phyloP scores from a whole-genome alignment of 225 moss, liverwort and hornwort genomes.

The Bryoerythrophyllum caledonicum region DNA sequence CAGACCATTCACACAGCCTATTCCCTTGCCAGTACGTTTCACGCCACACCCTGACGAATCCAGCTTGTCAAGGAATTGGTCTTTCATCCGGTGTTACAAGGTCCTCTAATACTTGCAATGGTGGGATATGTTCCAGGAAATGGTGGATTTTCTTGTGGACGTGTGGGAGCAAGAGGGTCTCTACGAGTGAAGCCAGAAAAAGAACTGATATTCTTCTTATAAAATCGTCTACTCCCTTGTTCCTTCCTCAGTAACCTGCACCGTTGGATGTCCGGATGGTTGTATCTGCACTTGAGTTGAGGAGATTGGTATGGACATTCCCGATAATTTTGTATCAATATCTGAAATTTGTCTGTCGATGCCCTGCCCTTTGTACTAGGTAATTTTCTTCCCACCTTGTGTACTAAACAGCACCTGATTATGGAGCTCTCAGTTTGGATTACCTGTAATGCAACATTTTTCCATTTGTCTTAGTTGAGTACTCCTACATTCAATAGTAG shows the following conservation, averaged over 20 bases:
- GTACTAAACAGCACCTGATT: neutral
- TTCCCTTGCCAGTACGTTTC: constrained; percentile 37
- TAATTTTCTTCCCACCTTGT: neutral
- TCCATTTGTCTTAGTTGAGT: neutral
- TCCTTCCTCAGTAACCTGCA: neutral
- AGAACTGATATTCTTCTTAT: neutral
- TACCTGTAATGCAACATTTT: neutral
- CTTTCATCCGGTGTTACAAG: neutral
- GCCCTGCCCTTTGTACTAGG: neutral
- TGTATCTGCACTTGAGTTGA: neutral
- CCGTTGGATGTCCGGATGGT: constrained; percentile 7
- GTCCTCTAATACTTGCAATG: neutral
- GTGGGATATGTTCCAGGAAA: constrained; percentile 54
- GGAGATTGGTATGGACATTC: constrained; percentile 14
- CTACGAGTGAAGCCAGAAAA: constrained; percentile 45
- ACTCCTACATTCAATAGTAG: too few species aligned
- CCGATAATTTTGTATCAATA: neutral
- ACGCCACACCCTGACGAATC: neutral
- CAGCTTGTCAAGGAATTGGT: neutral
- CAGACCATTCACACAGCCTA: constrained; percentile 31
- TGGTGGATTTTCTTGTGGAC: constrained; percentile 89
- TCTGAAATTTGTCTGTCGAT: constrained; percentile 1
- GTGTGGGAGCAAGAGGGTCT: constrained; percentile 95
- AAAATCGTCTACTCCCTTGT: neutral
- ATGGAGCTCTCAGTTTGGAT: neutral